Evolutionary conservation across 2,329 filamentous ascomycete genomes (phyloP).

Genomic region (Pseudogymnoascus sp.): DNA sequence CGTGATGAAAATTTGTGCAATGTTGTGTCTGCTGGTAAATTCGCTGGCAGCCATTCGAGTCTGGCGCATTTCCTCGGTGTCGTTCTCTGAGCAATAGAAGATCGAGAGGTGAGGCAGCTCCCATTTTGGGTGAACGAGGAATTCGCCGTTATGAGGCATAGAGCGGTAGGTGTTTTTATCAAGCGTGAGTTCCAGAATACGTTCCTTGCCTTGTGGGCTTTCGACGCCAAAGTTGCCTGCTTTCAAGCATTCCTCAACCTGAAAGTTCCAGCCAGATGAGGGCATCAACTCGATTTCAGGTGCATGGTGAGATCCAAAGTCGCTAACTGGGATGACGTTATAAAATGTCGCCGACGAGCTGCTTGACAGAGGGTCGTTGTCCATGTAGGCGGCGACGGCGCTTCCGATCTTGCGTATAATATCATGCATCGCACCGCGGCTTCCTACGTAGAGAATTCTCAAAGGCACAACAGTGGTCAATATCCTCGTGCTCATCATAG

Average conservation of each 20-base stretch:
- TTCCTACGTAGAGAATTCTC: constrained; percentile 43
- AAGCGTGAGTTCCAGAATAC: constrained; percentile 33
- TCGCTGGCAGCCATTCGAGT: constrained; percentile 38
- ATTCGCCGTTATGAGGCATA: constrained; percentile 29
- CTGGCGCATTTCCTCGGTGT: constrained; percentile 31
- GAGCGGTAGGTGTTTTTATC: constrained; percentile 33
- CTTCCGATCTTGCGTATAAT: constrained; percentile 42
- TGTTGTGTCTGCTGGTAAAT: constrained; percentile 40
- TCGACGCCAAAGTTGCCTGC: constrained; percentile 31
- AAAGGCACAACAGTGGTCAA: constrained; percentile 40
- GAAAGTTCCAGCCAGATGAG: constrained; percentile 43
- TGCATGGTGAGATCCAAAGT: constrained; percentile 38
- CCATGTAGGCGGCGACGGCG: constrained; percentile 36
- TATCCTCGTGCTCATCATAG: constrained; percentile 37
- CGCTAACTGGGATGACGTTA: constrained; percentile 44
- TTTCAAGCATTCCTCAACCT: constrained; percentile 40
- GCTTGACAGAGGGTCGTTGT: constrained; percentile 22
- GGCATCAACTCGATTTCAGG: constrained; percentile 46
- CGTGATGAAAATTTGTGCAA: constrained; percentile 43
- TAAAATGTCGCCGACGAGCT: constrained; percentile 35
- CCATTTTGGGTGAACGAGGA: constrained; percentile 38
- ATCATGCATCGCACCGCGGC: constrained; percentile 33
- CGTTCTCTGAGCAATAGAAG: constrained; percentile 40
- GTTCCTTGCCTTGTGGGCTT: constrained; percentile 29
- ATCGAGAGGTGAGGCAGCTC: constrained; percentile 42